Evolutionary conservation across 805 yeast genomes (phyloP).

Genomic region (Candida krabiensis): DNA sequence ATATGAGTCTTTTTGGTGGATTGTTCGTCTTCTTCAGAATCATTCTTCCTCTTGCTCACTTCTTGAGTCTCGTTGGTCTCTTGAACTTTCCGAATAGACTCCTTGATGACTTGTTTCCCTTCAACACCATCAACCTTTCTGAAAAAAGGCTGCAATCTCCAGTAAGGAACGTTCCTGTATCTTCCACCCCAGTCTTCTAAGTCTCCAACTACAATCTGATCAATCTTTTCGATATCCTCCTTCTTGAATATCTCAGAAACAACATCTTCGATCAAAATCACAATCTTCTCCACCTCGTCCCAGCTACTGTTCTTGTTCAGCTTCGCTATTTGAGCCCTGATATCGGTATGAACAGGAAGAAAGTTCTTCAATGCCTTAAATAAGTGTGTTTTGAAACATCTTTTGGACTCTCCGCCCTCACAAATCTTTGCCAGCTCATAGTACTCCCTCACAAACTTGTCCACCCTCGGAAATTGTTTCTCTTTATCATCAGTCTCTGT

Average conservation of each 20-base stretch:
- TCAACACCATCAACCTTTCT: conserved; percentile 81
- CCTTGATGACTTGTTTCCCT: conserved; percentile 40
- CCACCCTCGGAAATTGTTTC: conserved; percentile 81
- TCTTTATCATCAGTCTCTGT: conserved; percentile 50
- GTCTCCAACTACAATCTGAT: conserved; percentile 54
- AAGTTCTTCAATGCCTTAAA: conserved; percentile 86
- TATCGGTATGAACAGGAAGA: conserved; percentile 70
- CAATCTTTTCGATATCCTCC: conserved; percentile 54
- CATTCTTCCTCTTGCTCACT: conserved; percentile 9
- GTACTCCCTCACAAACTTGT: conserved; percentile 78
- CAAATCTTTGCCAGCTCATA: conserved; percentile 71
- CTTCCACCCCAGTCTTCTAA: conserved; percentile 72
- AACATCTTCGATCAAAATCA: conserved; percentile 62
- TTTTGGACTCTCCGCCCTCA: conserved; percentile 70
- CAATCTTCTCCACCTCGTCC: conserved; percentile 50
- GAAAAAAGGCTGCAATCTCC: conserved; percentile 97
- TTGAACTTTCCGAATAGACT: conserved; percentile 17
- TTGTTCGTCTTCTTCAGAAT: conserved; percentile 1
- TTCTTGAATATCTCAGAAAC: conserved; percentile 58
- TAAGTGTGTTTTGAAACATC: conserved; percentile 89
- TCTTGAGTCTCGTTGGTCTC: conserved; percentile 13
- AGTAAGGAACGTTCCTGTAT: conserved; percentile 82
- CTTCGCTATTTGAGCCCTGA: conserved; percentile 70
- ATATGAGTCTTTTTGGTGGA: background rate
- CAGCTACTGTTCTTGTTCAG: conserved; percentile 39